Conservation (phyloP, 2,329 filamentous ascomycete species). For the Colletotrichum higginsianum region DNA sequence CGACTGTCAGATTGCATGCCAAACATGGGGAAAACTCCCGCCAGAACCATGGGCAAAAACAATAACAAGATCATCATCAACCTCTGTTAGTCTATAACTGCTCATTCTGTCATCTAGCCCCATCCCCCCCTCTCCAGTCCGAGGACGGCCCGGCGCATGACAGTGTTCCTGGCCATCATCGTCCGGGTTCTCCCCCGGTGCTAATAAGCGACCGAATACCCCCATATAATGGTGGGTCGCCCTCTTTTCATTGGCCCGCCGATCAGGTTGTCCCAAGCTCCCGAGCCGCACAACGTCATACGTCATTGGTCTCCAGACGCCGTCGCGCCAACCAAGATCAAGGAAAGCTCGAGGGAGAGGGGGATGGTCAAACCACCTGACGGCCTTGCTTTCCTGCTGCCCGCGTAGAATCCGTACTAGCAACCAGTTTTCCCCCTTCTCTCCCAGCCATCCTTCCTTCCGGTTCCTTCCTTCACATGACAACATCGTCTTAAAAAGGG, state of each 20-base stretch:
- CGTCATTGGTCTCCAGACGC: constrained; percentile 35
- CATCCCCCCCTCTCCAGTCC: constrained; percentile 8
- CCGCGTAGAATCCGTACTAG: not conserved
- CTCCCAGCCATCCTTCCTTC: constrained; percentile 12
- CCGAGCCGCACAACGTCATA: constrained; percentile 40
- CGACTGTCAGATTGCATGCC: constrained; percentile 7
- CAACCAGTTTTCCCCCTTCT: not conserved
- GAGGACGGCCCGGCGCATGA: constrained; percentile 21
- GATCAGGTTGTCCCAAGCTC: constrained; percentile 37
- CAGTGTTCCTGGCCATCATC: constrained; percentile 33
- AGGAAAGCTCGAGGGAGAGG: constrained; percentile 35
- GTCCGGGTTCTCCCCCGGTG: constrained; percentile 30
- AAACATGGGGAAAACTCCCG: not conserved
- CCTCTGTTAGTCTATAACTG: not conserved
- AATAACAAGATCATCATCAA: constrained; percentile 17
- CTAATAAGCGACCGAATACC: constrained; percentile 7
- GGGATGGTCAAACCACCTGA: constrained; percentile 32
- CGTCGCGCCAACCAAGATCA: constrained; percentile 40
- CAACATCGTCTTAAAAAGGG: constrained; percentile 36
- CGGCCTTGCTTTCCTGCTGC: constrained; percentile 17
- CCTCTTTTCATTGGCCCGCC: constrained; percentile 23
- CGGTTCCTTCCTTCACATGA: constrained; percentile 39
- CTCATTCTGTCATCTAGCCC: not conserved
- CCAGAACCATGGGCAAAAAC: constrained; percentile 4
- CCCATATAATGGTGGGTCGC: constrained; percentile 7